Evolutionary conservation across 495 filamentous ascomycete genomes (phyloP).

Genomic region (Penicillium pancosmium): DNA sequence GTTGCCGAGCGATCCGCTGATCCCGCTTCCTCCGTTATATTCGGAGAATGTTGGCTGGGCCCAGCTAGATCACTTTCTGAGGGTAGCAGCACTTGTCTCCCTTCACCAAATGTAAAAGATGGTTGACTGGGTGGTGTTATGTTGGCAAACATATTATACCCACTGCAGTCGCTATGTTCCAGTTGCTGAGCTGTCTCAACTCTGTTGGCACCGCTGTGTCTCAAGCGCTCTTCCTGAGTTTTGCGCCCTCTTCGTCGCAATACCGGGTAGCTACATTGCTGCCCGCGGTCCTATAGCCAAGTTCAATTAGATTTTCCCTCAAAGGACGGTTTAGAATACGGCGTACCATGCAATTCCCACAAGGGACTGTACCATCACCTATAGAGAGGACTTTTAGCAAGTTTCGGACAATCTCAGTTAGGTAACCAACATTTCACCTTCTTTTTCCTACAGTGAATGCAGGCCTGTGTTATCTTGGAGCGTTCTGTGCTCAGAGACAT

Average conservation of each 20-base stretch:
- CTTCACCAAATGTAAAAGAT: neutral
- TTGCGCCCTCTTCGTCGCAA: neutral
- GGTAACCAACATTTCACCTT: slow-evolving; percentile 1
- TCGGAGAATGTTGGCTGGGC: neutral
- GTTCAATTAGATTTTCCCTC: neutral
- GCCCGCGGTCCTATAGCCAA: neutral
- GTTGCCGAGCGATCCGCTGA: neutral
- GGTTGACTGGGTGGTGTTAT: neutral
- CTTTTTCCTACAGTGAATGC: neutral
- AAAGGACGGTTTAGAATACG: neutral
- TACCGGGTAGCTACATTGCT: neutral
- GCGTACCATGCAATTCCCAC: slow-evolving; percentile 2
- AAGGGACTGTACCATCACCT: neutral
- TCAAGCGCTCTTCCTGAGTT: neutral
- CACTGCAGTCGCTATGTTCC: neutral
- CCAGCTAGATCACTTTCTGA: neutral
- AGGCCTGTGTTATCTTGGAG: no score
- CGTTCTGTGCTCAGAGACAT: no score
- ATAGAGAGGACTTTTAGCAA: neutral
- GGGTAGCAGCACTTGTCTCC: neutral
- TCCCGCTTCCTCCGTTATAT: neutral
- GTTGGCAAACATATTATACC: neutral
- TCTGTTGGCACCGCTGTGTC: neutral
- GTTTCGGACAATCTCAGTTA: neutral
- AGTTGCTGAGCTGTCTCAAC: neutral